These are phyloP conservation scores for Filobasidium floriforme DNA, from an alignment of 768 basidiomycete genomes.

Conservation along the genomic window DNA sequence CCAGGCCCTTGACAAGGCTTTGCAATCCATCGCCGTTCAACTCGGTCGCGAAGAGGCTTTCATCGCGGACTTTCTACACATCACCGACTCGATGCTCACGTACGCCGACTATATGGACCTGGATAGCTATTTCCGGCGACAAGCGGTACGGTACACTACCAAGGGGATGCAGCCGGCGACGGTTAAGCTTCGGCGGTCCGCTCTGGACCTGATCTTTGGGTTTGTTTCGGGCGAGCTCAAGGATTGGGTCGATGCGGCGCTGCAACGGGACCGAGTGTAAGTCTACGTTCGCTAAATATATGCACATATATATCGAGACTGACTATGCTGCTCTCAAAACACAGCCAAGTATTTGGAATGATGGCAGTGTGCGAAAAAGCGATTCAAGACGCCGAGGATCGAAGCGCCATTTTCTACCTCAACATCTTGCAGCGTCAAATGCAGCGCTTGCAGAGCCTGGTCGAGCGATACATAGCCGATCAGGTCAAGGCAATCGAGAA, in stretches of 20 bases:
- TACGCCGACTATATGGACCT: slow-evolving; percentile 93
- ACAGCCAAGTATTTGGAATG: slow-evolving; percentile 77
- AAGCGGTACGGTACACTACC: slow-evolving; percentile 64
- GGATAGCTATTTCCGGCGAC: slow-evolving; percentile 87
- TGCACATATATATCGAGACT: neutral
- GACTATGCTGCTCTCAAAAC: neutral
- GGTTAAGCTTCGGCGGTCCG: slow-evolving; percentile 70
- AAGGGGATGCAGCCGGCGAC: slow-evolving; percentile 59
- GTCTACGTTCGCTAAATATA: slow-evolving; percentile 27
- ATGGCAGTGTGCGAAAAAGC: slow-evolving; percentile 70
- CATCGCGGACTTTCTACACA: slow-evolving; percentile 82
- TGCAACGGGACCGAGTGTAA: slow-evolving; percentile 70
- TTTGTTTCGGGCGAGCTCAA: slow-evolving; percentile 78
- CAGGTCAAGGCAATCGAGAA: slow-evolving; percentile 82
- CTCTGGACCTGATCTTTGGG: slow-evolving; percentile 92
- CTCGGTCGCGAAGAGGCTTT: slow-evolving; percentile 82
- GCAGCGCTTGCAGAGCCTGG: slow-evolving; percentile 61
- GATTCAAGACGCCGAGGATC: slow-evolving; percentile 65
- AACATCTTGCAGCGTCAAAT: slow-evolving; percentile 75
- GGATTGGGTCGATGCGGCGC: slow-evolving; percentile 70
- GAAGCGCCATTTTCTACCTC: slow-evolving; percentile 61
- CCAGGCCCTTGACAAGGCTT: slow-evolving; percentile 65
- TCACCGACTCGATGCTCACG: slow-evolving; percentile 77
- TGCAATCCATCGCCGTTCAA: slow-evolving; percentile 66
- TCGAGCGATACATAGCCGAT: slow-evolving; percentile 62